Evolutionary conservation across 1,284 basidiomycete genomes (phyloP).

Genomic region (Leccinum pseudoinsigne): DNA sequence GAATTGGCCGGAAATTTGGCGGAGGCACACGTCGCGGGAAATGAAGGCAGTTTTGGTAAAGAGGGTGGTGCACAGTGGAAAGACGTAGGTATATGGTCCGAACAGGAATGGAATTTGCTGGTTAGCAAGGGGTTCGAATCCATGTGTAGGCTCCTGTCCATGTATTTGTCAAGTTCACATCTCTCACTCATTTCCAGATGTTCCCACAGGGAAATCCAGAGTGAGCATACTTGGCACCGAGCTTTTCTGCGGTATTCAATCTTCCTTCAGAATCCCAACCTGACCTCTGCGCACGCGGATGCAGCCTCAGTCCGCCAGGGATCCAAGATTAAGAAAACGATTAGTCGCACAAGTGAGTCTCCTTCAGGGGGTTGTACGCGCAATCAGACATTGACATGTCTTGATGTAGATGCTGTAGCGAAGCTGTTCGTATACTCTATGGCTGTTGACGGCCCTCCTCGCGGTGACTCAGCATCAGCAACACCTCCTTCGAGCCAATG

Average conservation of each 20-base stretch:
- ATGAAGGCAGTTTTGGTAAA: constrained; percentile 48
- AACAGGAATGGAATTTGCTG: constrained; percentile 83
- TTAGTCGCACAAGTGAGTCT: constrained; percentile 66
- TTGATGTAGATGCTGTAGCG: constrained; percentile 71
- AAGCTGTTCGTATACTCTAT: constrained; percentile 92
- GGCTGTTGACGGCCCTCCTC: constrained; percentile 73
- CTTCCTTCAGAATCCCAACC: constrained; percentile 52
- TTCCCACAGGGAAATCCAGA: constrained; percentile 68
- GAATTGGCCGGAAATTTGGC: constrained; percentile 78
- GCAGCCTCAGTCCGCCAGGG: constrained; percentile 61
- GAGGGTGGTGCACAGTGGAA: constrained; percentile 63
- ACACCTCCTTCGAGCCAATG: constrained; percentile 61
- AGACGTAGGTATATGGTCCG: constrained; percentile 88
- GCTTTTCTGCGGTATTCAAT: constrained; percentile 6
- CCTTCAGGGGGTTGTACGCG: background rate
- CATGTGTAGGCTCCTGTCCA: constrained; percentile 62
- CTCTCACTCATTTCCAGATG: constrained; percentile 55
- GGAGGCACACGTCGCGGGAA: constrained; percentile 75
- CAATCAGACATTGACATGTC: constrained; percentile 1
- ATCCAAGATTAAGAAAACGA: constrained; percentile 75
- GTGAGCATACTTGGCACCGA: constrained; percentile 37
- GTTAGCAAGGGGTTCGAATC: constrained; percentile 87
- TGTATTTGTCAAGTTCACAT: constrained; percentile 31
- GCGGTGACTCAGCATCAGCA: constrained; percentile 42
- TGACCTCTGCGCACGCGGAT: constrained; percentile 71